Evolutionary conservation across 352 stramenopile genomes (phyloP), one percentile per base, ranked within the genome.

Genomic region (Phytophthora quininea): DNA sequence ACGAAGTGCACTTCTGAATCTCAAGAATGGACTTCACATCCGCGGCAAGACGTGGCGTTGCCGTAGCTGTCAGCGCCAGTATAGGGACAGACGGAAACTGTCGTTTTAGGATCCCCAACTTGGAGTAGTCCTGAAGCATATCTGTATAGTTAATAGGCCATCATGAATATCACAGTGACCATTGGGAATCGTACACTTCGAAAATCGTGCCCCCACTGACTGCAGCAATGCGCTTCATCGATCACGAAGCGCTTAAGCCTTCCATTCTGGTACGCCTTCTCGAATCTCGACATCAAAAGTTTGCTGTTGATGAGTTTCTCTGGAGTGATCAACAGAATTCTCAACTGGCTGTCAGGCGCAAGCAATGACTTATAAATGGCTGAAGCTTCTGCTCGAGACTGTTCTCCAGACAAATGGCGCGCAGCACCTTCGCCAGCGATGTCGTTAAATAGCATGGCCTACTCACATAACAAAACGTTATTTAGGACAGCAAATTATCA

Each of bases 301-400:
- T 94, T 91, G 54, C 83, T 97, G 42, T 97, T 95, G 45, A 83
- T 84, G 14, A 98, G 83, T 59, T 97, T 97, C 70, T 99, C 95
- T 7, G 94, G 94, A 9, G 96, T 98, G 9, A 97, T 90, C 46
- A 98, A 81, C 42, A 98, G 67, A 54, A 98, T 88, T 38, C 86
- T 89, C 11, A 98, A 59, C 14, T 55, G 43, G 49, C 67, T 78
- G 29, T 82, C 52, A 6, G 68, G 58, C 2, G 96, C 88, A 51
- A 98, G 82, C 59, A 98, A 77, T 27, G 96, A 82, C 58, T 95
- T 85, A 58, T 91, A 81, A 58, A 94, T 90, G 7, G 71, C 73
- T 0, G 80, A 86, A 1, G 74, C 75, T 50, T 94, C 80, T 6
- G 57, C 55, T 12, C 79, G 79, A 15, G 77, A 74, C 52, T 90